Conservation (phyloP, 2,329 filamentous ascomycete species). For the Epichloe coenophiala region DNA sequence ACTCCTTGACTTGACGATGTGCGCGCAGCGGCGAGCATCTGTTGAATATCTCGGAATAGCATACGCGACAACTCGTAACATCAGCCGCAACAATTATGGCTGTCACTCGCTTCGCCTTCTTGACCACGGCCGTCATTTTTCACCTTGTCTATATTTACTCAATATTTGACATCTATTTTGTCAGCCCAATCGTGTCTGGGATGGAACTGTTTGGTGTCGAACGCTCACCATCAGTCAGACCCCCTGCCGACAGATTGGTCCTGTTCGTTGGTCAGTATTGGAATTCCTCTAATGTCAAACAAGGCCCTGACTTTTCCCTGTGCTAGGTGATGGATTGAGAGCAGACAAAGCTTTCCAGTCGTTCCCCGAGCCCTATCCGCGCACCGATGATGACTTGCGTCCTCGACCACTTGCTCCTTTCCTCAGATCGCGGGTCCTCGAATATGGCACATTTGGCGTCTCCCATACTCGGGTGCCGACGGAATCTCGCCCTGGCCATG, state of each 20-base stretch:
- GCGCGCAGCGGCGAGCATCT: background rate
- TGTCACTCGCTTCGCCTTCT: constrained; percentile 60
- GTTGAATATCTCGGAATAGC: background rate
- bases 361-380: constrained; percentile 72
- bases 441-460: constrained; percentile 89
- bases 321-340: constrained; percentile 70
- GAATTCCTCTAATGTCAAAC: background rate
- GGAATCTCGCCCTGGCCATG: constrained; percentile 90
- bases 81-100: constrained; percentile 33
- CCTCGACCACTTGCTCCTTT: constrained; percentile 81
- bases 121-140: constrained; percentile 80
- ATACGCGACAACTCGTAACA: background rate
- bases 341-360: constrained; percentile 97
- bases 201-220: constrained; percentile 74
- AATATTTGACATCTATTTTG: constrained; percentile 98
- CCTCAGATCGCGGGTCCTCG: constrained; percentile 74
- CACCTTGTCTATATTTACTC: constrained; percentile 89
- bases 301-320: background rate
- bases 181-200: constrained; percentile 90
- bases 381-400: constrained; percentile 48
- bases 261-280: constrained; percentile 66
- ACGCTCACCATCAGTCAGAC: constrained; percentile 40
- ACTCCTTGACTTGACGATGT: background rate
- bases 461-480: constrained; percentile 95
- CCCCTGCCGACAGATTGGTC: constrained; percentile 86